Evolutionary conservation across 2,329 filamentous ascomycete species (phyloP), one percentile per base, ranked within the genome.

Genomic region (Fusarium sp.): DNA sequence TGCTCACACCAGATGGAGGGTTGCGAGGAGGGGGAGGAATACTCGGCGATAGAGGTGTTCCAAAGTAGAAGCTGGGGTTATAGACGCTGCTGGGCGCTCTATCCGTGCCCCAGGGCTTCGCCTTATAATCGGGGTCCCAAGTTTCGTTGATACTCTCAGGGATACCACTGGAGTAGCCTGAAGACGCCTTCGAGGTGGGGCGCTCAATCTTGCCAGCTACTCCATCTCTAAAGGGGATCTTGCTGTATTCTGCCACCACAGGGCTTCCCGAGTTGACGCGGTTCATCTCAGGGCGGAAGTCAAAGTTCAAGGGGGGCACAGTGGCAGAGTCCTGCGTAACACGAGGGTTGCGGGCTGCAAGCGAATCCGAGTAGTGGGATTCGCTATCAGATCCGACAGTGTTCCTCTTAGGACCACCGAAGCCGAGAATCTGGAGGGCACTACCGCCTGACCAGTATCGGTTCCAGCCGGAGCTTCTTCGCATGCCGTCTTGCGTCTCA

Each of bases 381-480:
- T 89, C 88, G 59, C 82, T 81, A 37, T 91, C 89, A 5, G 88
- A 91, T 23, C 80, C 84, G n/a, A 86, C 84, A 0, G 89, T 92
- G 37, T 84, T 82, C 72, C 88, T 82, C 79, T 87, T 84, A 39
- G 84, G 79, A 73, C 80, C 81, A 16, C 89, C 90, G 62, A 91
- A 89, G 16, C 90, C 91, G 9, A 93, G 85, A 27, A 92, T 88
- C 77, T 92, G 92, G 66, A 92, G 83, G 9, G 91, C 89, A 74
- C 92, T 93, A 63, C 92, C 93, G 60, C 92, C 92, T 16, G 92
- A 93, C 89, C 93, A 95, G 82, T 94, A 95, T 63, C 90, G 86
- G 81, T 94, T 94, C 93, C 93, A 95, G 57, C 92, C 92, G 5
- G 92, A 94, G 76, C 92, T 94, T 78, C 90, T 87, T 65, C 91